These are phyloP conservation scores for Tricharina praecox DNA, from an alignment of 495 filamentous ascomycete species.

Conservation along the genomic window DNA sequence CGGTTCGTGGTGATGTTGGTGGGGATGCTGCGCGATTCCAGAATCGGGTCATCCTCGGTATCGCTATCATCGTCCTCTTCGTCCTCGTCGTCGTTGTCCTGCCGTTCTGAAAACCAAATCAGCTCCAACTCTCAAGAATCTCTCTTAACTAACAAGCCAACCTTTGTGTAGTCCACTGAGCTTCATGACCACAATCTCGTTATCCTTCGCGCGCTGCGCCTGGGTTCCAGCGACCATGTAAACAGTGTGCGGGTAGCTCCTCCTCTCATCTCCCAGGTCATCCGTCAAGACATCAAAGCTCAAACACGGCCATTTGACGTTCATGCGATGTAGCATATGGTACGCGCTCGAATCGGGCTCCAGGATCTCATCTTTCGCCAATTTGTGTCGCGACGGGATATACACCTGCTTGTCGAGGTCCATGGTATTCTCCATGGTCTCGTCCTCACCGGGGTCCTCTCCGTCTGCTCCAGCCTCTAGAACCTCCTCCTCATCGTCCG, in stretches of 20 bases:
- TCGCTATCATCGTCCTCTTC: slow-evolving; percentile 57
- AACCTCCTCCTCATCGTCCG: slow-evolving; percentile 88
- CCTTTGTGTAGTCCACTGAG: slow-evolving; percentile 77
- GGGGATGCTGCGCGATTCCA: slow-evolving; percentile 79
- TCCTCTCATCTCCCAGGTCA: slow-evolving; percentile 73
- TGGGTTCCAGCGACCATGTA: slow-evolving; percentile 91
- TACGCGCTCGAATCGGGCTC: slow-evolving; percentile 82
- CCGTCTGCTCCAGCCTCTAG: slow-evolving; percentile 79
- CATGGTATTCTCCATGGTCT: slow-evolving; percentile 79
- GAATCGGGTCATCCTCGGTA: slow-evolving; percentile 77
- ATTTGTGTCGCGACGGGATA: slow-evolving; percentile 79
- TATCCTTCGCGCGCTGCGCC: slow-evolving; percentile 70
- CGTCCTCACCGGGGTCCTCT: slow-evolving; percentile 47
- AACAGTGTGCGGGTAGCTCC: slow-evolving; percentile 76
- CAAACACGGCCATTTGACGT: slow-evolving; percentile 86
- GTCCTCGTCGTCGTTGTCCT: slow-evolving; percentile 43
- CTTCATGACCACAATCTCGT: slow-evolving; percentile 88
- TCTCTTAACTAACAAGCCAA: slow-evolving; percentile 36
- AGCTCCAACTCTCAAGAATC: background rate
- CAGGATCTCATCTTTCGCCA: slow-evolving; percentile 67
- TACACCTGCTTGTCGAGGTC: slow-evolving; percentile 83
- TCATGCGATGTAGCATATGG: slow-evolving; percentile 86
- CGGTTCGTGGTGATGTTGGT: slow-evolving; percentile 77
- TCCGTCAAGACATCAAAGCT: slow-evolving; percentile 88
- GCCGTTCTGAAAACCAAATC: slow-evolving; percentile 35